phyloP scores from a whole-genome alignment of 768 basidiomycete genomes.

The Phanerochaete carnosa region DNA sequence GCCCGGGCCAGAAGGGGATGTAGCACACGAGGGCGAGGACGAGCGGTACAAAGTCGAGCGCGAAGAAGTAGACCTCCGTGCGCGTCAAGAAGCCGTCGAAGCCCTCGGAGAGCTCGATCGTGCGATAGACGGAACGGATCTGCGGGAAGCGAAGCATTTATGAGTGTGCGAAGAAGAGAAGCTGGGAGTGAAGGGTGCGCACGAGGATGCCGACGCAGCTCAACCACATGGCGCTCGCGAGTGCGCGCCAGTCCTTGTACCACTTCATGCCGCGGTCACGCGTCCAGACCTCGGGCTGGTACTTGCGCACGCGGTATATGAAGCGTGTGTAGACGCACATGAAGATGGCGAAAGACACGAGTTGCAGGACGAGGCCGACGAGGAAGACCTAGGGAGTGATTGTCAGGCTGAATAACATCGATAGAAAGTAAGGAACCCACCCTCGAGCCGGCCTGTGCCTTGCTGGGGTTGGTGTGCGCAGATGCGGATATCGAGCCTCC shows the following conservation, averaged over 20 bases:
- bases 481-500: slow-evolving; percentile 47
- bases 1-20: slow-evolving; percentile 64
- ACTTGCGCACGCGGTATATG: slow-evolving; percentile 43
- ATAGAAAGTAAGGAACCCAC: background rate
- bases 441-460: background rate
- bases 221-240: slow-evolving; percentile 47
- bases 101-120: slow-evolving; percentile 59
- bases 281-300: slow-evolving; percentile 39
- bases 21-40: slow-evolving; percentile 57
- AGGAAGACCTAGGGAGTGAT: slow-evolving; percentile 43
- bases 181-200: slow-evolving; percentile 18
- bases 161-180: background rate
- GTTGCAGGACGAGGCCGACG: slow-evolving; percentile 52
- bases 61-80: slow-evolving; percentile 63
- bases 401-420: background rate
- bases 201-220: slow-evolving; percentile 67
- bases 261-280: slow-evolving; percentile 36
- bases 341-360: slow-evolving; percentile 51
- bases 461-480: background rate
- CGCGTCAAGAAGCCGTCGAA: slow-evolving; percentile 53
- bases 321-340: slow-evolving; percentile 44
- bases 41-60: slow-evolving; percentile 63
- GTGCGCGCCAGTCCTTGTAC: slow-evolving; percentile 56
- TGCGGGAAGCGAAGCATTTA: slow-evolving; percentile 16
- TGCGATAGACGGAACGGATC: slow-evolving; percentile 64